Evolutionary conservation across 2,329 filamentous ascomycete species (phyloP).

Genomic region (Hawksworthiomyces lignivorus): DNA sequence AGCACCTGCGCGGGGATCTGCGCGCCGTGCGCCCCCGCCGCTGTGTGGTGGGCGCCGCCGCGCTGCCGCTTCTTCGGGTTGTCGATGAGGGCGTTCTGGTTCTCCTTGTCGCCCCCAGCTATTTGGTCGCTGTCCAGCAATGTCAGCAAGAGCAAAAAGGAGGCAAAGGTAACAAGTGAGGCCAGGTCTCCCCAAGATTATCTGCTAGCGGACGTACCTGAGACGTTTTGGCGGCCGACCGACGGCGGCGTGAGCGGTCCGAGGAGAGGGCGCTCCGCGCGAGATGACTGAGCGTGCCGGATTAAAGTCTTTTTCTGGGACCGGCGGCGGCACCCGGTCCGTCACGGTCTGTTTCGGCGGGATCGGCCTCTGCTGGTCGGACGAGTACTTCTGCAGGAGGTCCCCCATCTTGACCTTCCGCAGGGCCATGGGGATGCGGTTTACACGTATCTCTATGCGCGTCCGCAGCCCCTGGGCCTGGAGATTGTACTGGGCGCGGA

Average conservation of each 20-base stretch:
- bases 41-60: conserved; percentile 34
- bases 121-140: conserved; percentile 50
- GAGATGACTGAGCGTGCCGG: background rate
- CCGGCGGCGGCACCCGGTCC: conserved; percentile 32
- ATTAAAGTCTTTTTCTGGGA: conserved; percentile 40
- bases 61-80: conserved; percentile 63
- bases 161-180: background rate
- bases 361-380: conserved; percentile 34
- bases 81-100: conserved; percentile 49
- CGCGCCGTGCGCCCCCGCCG: conserved; percentile 16
- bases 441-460: conserved; percentile 86
- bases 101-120: conserved; percentile 67
- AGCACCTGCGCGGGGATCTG: conserved; percentile 52
- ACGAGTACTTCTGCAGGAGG: conserved; percentile 46
- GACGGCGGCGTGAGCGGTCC: conserved; percentile 7
- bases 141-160: conserved; percentile 19
- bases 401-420: conserved; percentile 79
- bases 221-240: conserved; percentile 37
- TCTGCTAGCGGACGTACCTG: too few relatives aligned
- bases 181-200: too few relatives aligned
- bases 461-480: conserved; percentile 80
- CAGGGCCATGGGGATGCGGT: conserved; percentile 75
- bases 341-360: conserved; percentile 18
- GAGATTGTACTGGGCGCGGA: conserved; percentile 81
- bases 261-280: conserved; percentile 1